Conservation (phyloP, 2,329 filamentous ascomycete genomes). For the Acrocalymma vagum region DNA sequence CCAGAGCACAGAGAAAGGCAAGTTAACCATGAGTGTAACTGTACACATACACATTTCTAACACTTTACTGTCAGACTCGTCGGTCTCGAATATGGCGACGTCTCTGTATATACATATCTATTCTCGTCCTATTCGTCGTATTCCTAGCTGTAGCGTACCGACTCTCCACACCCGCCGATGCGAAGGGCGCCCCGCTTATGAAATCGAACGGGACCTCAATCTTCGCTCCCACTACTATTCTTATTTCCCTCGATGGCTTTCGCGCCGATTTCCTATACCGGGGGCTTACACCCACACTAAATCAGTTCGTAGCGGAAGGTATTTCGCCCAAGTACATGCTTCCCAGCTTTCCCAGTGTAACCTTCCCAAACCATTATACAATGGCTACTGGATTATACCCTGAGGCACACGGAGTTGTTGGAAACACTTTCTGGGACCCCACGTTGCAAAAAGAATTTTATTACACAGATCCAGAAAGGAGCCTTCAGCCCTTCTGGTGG, state of each 20-base stretch:
- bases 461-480: conserved; percentile 79
- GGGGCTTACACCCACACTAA: conserved; percentile 82
- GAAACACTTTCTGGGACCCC: conserved; percentile 95
- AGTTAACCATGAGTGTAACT: conserved; percentile 4
- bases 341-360: conserved; percentile 94
- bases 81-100: conserved; percentile 50
- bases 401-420: conserved; percentile 90
- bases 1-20: conserved; percentile 54
- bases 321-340: conserved; percentile 92
- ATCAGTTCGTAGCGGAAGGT: conserved; percentile 79
- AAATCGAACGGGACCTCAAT: conserved; percentile 82
- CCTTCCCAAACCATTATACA: conserved; percentile 94
- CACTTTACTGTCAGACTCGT: conserved; percentile 27
- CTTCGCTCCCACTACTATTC: conserved; percentile 90
- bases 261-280: conserved; percentile 90
- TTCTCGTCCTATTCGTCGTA: conserved; percentile 62
- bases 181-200: conserved; percentile 40
- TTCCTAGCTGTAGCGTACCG: conserved; percentile 66
- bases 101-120: conserved; percentile 51
- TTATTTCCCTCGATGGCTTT: conserved; percentile 95
- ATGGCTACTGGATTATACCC: conserved; percentile 91
- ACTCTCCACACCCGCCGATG: conserved; percentile 52
- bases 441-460: conserved; percentile 80
- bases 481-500: conserved; percentile 93
- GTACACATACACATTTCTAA: conserved; percentile 46